Evolutionary conservation across 2,329 filamentous ascomycete genomes (phyloP), one percentile per base, ranked within the genome.

Genomic region (Neonectria coccinea): DNA sequence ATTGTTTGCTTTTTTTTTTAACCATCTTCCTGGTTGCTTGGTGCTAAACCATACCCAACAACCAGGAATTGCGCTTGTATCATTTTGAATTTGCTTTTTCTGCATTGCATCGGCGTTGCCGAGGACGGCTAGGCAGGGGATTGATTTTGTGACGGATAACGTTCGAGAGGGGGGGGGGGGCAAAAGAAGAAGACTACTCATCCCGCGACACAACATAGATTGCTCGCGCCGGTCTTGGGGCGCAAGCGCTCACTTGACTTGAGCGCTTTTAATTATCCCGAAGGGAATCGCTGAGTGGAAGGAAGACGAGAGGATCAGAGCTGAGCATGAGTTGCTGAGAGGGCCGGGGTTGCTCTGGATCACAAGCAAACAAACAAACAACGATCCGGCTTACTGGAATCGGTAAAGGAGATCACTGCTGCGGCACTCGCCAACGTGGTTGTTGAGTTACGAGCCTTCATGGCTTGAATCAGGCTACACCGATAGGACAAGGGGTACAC

Each of bases 61-160:
- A 31, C 20, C 47, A 54, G 56, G 51, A 66, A 47, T 48, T 64
- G 73, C 70, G 73, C 75, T 73, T 82, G 79, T 81, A 81, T 74
- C 76, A 78, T 77, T 79, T 70, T 71, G 65, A 70, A 73, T 74
- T 73, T 70, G 59, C 74, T 67, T 75, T 71, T 75, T 67, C 61
- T 82, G 85, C 85, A 87, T 88, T 85, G 85, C 86, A 87, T 73
- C 78, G 86, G 86, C 86, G 86, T 88, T 87, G 75, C 79, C 68
- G 75, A 75, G 79, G 75, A 74, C 64, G 74, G 70, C 60, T 59
- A 69, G 71, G 71, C 70, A 69, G 70, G 70, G 74, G 71, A 65
- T 70, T 67, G 64, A 74, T 67, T 67, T 69, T 59, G 66, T 65
- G 74, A 76, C 62, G 74, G 74, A 72, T 69, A 72, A 74, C 76